Evolutionary conservation across 2,329 filamentous ascomycete genomes (phyloP).

Genomic region (Penicillium sp.): DNA sequence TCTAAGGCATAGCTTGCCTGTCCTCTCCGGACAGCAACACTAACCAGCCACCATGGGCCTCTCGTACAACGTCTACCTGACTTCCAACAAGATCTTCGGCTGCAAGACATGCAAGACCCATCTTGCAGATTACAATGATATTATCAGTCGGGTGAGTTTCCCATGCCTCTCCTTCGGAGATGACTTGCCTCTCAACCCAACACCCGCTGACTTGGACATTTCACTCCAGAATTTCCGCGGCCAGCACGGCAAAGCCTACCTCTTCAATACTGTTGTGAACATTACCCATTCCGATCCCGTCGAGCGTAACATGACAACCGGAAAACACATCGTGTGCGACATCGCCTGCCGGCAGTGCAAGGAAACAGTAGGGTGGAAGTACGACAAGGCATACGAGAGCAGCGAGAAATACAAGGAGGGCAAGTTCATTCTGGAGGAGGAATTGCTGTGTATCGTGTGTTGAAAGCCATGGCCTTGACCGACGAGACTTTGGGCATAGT

Average conservation of each 20-base stretch:
- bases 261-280: constrained; percentile 94
- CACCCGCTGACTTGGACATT: constrained; percentile 9
- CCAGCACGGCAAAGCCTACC: constrained; percentile 95
- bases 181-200: background rate
- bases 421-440: constrained; percentile 93
- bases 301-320: constrained; percentile 97
- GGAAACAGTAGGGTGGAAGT: constrained; percentile 95
- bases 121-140: constrained; percentile 90
- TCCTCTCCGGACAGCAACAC: background rate
- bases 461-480: constrained; percentile 29
- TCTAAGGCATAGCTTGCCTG: background rate
- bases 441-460: constrained; percentile 76
- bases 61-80: constrained; percentile 86
- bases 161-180: constrained; percentile 3
- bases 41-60: constrained; percentile 64
- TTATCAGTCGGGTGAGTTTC: constrained; percentile 76
- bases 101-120: constrained; percentile 96
- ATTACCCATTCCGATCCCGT: constrained; percentile 72
- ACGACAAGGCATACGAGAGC: constrained; percentile 90
- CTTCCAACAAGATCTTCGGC: constrained; percentile 80
- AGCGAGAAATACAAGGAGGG: constrained; percentile 98
- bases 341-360: constrained; percentile 88
- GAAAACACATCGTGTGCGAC: constrained; percentile 87
- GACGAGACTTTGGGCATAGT: background rate
- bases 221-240: constrained; percentile 82